These are phyloP conservation scores for Aspergillus sojae DNA, from an alignment of 2,329 filamentous ascomycete species.

Conservation along the genomic window DNA sequence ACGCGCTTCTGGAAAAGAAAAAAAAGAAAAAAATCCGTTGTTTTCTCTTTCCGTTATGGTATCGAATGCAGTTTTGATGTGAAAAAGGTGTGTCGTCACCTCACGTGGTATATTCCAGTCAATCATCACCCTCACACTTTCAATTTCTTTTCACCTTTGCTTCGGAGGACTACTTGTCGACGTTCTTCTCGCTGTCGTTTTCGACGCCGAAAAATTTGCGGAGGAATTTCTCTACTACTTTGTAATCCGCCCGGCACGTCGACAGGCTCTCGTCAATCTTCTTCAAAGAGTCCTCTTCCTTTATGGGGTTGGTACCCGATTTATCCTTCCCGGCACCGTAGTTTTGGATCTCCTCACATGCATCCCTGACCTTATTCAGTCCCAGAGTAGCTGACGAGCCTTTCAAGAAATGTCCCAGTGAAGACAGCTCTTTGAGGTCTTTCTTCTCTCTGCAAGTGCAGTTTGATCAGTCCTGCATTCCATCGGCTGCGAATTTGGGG, in stretches of 20 bases:
- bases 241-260: conserved; percentile 75
- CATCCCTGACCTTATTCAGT: conserved; percentile 85
- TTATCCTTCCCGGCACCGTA: conserved; percentile 82
- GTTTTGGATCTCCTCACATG: conserved; percentile 95
- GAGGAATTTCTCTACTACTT: conserved; percentile 71
- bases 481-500: neutral
- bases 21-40: neutral
- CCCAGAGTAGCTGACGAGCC: conserved; percentile 94
- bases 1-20: neutral
- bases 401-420: conserved; percentile 93
- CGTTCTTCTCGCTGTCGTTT: neutral
- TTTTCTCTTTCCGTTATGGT: conserved; percentile 1
- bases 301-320: conserved; percentile 59
- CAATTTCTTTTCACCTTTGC: neutral
- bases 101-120: neutral
- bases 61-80: conserved; percentile 3
- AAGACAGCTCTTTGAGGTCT: conserved; percentile 75
- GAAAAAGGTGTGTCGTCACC: neutral
- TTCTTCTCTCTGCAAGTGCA: conserved; percentile 59
- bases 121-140: neutral
- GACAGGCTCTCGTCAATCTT: conserved; percentile 71
- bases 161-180: neutral
- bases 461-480: neutral
- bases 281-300: conserved; percentile 69
- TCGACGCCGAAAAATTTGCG: conserved; percentile 67